These are phyloP conservation scores for Hortaea werneckii DNA, from an alignment of 2,329 filamentous ascomycete species.

Conservation along the genomic window DNA sequence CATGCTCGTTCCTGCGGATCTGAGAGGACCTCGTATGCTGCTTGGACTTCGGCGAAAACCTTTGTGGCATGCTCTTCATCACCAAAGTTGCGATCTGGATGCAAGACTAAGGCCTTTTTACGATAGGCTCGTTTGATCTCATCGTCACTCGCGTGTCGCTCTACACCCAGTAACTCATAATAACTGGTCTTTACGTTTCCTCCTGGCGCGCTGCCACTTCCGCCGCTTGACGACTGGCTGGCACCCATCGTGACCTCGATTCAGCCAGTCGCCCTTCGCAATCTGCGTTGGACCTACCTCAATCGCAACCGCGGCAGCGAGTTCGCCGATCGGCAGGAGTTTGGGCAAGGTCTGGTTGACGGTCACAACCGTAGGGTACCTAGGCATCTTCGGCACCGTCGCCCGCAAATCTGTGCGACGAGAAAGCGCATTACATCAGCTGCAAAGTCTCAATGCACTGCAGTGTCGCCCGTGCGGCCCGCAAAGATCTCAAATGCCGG, in stretches of 20 bases:
- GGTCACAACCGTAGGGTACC: too few species aligned
- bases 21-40: conserved; percentile 90
- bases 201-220: conserved; percentile 13
- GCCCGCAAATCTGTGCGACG: too few species aligned
- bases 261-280: too few species aligned
- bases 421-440: too few species aligned
- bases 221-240: conserved; percentile 31
- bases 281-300: too few species aligned
- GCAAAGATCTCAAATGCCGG: too few species aligned
- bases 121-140: conserved; percentile 96
- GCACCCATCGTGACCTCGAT: conserved; percentile 32
- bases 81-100: conserved; percentile 87
- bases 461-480: too few species aligned
- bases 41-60: conserved; percentile 82
- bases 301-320: too few species aligned
- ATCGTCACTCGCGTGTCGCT: conserved; percentile 64
- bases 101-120: conserved; percentile 79
- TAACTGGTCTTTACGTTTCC: conserved; percentile 59
- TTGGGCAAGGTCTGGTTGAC: too few species aligned
- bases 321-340: too few species aligned
- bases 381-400: too few species aligned
- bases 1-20: conserved; percentile 92
- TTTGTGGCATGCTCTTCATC: conserved; percentile 74
- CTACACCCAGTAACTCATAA: conserved; percentile 73
- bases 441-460: too few species aligned